These are phyloP conservation scores for Bryum argenteum DNA, from an alignment of 225 moss, liverwort and hornwort genomes.

Conservation along the genomic window DNA sequence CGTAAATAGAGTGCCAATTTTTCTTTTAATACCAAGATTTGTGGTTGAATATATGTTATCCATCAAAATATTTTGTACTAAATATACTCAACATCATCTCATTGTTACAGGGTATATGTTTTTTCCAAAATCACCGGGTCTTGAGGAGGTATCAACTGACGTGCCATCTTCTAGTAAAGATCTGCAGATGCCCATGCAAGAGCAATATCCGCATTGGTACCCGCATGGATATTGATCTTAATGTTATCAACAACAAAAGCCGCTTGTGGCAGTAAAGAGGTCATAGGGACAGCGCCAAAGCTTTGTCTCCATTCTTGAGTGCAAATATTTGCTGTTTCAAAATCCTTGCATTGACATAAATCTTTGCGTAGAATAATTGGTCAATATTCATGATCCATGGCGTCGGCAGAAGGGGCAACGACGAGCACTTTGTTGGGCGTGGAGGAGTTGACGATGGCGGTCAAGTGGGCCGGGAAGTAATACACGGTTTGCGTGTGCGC, in stretches of 20 bases:
- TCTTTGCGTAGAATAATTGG: neutral
- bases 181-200: no score
- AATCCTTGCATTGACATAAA: neutral
- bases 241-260: neutral
- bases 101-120: no score
- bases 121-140: no score
- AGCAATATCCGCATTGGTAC: neutral
- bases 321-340: neutral
- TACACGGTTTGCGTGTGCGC: no score
- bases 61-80: no score
- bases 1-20: no score
- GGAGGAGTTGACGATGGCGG: slow-evolving; percentile 86
- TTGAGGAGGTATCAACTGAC: no score
- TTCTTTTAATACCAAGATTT: no score
- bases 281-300: neutral
- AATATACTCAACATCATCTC: no score
- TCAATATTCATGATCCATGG: slow-evolving; percentile 48
- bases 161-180: no score
- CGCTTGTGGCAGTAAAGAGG: neutral
- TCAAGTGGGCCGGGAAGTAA: slow-evolving; percentile 94
- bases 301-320: neutral
- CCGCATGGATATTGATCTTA: neutral
- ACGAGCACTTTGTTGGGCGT: slow-evolving; percentile 49
- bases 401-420: slow-evolving; percentile 57
- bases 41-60: no score